phyloP scores from a whole-genome alignment of 192 early-diverging fungal genomes.

The Obelidium mucronatum region DNA sequence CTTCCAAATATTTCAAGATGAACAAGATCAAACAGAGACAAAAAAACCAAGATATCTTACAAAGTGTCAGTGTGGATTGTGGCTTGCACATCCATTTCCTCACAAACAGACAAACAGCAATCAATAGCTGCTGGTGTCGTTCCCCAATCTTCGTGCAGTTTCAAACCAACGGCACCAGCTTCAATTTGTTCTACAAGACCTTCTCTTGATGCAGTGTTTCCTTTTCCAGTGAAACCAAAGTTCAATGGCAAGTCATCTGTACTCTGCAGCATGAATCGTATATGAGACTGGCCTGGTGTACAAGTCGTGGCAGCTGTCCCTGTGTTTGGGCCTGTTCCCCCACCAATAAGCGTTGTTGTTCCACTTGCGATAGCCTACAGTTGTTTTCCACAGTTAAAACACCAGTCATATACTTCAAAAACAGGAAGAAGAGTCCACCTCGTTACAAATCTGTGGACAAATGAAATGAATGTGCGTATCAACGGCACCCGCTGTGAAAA shows the following conservation, averaged over 20 bases:
- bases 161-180: constrained; percentile 87
- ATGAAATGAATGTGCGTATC: constrained; percentile 98
- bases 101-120: constrained; percentile 82
- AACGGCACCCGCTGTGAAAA: constrained; percentile 92
- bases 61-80: constrained; percentile 98
- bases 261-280: constrained; percentile 88
- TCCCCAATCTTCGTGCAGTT: constrained; percentile 49
- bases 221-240: constrained; percentile 96
- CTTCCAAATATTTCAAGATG: not conserved
- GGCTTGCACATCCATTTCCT: constrained; percentile 82
- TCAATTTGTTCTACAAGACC: constrained; percentile 84
- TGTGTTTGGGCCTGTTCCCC: constrained; percentile 95
- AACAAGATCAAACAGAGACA: not conserved
- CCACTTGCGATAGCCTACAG: constrained; percentile 59
- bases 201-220: constrained; percentile 73
- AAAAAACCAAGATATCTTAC: not conserved
- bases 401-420: constrained; percentile 21
- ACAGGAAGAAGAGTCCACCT: constrained; percentile 57
- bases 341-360: constrained; percentile 86
- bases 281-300: constrained; percentile 83
- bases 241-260: constrained; percentile 92
- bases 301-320: constrained; percentile 97
- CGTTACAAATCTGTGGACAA: constrained; percentile 87
- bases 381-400: constrained; percentile 7
- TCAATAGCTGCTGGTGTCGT: constrained; percentile 95